Percentiles rank a stretch among this genome's conserved stretches.
phyloP scores from a whole-genome alignment of 306 rosid species.

The Hippophae gyantsensis region DNA sequence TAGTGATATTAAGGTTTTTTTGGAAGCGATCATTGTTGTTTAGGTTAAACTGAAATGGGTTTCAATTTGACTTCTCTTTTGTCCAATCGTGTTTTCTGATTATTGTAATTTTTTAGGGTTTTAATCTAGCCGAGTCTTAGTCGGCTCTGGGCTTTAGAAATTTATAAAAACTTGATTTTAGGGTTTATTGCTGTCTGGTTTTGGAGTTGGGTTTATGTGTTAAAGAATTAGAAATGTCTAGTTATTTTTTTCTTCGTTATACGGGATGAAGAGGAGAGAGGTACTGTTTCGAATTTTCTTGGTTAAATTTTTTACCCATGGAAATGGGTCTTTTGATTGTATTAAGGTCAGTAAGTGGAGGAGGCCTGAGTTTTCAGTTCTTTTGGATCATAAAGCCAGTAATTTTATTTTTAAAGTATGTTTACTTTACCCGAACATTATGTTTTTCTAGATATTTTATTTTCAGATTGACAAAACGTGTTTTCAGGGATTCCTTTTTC shows the following conservation, averaged over 20 bases:
- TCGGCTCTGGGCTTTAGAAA: background rate
- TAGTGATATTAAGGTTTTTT: constrained; percentile 24
- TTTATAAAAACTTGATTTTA: constrained; percentile 9
- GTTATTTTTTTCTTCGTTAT: background rate
- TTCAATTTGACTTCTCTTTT: constrained; percentile 15
- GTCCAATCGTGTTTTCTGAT: constrained; percentile 19
- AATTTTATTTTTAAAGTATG: constrained; percentile 3
- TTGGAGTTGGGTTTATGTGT: constrained; percentile 31
- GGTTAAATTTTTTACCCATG: constrained; percentile 7
- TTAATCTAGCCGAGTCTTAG: constrained; percentile 18
- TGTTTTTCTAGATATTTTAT: constrained; percentile 1
- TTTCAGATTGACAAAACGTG: background rate
- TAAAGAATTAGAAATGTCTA: constrained; percentile 8
- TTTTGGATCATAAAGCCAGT: background rate
- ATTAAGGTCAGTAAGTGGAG: constrained; percentile 13
- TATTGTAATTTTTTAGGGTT: constrained; percentile 18
- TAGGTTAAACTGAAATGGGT: constrained; percentile 14
- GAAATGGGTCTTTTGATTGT: constrained; percentile 6
- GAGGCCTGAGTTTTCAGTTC: background rate
- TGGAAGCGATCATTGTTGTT: constrained; percentile 32
- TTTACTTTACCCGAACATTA: constrained; percentile 2
- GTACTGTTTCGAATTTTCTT: background rate
- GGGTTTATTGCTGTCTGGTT: constrained; percentile 33
- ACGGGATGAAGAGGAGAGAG: constrained; percentile 4
- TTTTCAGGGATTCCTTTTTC: constrained; percentile 2